phyloP scores from a whole-genome alignment of 495 filamentous ascomycete species.

The Pseudomonodictys pantanalensis region DNA sequence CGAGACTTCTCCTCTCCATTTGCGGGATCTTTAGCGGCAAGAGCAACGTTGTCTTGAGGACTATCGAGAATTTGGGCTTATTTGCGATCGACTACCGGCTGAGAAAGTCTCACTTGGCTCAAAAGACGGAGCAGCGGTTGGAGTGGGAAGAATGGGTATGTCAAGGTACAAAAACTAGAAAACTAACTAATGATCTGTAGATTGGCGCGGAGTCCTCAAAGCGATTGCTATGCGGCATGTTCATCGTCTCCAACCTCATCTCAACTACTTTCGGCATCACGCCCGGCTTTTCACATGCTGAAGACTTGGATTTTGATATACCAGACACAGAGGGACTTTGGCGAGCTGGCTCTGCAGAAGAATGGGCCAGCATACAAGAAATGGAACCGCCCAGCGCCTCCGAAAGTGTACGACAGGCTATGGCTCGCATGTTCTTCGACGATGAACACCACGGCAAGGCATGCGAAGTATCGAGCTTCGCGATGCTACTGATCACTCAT shows the following conservation, averaged over 20 bases:
- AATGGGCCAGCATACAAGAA: too few relatives aligned
- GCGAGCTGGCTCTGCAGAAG: constrained; percentile 9
- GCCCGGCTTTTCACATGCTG: constrained; percentile 6
- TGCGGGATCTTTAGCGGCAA: constrained; percentile 21
- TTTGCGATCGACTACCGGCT: constrained; percentile 22
- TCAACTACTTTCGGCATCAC: constrained; percentile 12
- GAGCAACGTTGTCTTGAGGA: constrained; percentile 3
- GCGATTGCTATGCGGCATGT: constrained; percentile 17
- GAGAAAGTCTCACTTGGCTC: neutral
- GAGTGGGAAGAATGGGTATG: constrained; percentile 26
- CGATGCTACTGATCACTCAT: constrained; percentile 19
- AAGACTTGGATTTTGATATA: constrained; percentile 20
- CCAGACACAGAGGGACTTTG: constrained; percentile 13
- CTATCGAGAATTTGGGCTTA: constrained; percentile 8
- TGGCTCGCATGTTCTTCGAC: constrained; percentile 8
- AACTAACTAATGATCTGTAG: too few relatives aligned
- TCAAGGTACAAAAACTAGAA: too few relatives aligned
- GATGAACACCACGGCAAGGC: neutral
- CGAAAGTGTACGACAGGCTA: constrained; percentile 12
- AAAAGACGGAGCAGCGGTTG: neutral
- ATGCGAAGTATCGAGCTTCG: constrained; percentile 6
- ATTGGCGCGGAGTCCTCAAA: constrained; percentile 13
- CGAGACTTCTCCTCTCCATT: constrained; percentile 5
- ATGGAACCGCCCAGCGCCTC: neutral
- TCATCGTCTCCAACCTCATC: constrained; percentile 21